Conservation (phyloP, 805 yeast genomes). For the Candida endomychidarum region DNA sequence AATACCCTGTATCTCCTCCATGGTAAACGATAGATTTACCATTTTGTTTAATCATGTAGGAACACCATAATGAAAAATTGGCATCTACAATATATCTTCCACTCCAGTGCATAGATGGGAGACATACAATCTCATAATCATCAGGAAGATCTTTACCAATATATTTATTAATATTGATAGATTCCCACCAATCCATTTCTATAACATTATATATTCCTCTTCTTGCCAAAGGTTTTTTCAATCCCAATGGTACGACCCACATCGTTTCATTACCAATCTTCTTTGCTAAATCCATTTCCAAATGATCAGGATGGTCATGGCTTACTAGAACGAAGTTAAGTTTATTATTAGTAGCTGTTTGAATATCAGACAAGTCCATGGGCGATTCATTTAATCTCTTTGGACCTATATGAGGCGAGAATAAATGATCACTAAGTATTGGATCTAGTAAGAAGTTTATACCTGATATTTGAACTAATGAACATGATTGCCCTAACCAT, state of each 20-base stretch:
- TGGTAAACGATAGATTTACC: constrained; percentile 77
- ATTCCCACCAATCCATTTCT: constrained; percentile 95
- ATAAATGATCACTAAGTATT: constrained; percentile 62
- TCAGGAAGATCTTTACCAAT: constrained; percentile 42
- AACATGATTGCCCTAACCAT: constrained; percentile 94
- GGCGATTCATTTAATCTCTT: constrained; percentile 82
- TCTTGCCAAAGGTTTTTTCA: constrained; percentile 56
- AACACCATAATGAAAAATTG: constrained; percentile 84
- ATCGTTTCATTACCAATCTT: constrained; percentile 53
- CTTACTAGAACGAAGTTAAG: constrained; percentile 73
- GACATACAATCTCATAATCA: constrained; percentile 75
- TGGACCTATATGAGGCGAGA: constrained; percentile 72
- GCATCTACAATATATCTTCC: constrained; percentile 82
- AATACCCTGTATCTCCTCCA: constrained; percentile 94
- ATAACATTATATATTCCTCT: constrained; percentile 60
- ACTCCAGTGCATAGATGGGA: constrained; percentile 98
- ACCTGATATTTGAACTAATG: constrained; percentile 67
- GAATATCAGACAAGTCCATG: constrained; percentile 55
- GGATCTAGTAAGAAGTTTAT: constrained; percentile 88
- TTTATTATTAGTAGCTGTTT: constrained; percentile 52
- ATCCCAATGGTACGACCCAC: constrained; percentile 90
- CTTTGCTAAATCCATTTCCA: constrained; percentile 62
- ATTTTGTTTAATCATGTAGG: constrained; percentile 68
- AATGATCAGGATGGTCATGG: constrained; percentile 95
- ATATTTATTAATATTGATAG: constrained; percentile 35